Conservation (phyloP, 176 grass and related monocot species). For the Triticum urartu region DNA sequence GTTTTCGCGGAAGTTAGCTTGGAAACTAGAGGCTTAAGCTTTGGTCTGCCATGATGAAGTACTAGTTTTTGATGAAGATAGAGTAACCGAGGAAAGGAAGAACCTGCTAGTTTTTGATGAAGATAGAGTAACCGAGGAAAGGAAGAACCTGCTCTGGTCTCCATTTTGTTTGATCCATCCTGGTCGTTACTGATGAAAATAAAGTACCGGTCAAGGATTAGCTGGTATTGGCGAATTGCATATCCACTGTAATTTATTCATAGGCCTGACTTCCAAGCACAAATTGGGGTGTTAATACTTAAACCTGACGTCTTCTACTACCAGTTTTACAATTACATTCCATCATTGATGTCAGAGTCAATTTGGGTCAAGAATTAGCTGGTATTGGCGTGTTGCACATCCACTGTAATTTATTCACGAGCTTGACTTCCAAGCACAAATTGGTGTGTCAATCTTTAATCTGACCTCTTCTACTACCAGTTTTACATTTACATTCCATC, state of each 20-base stretch:
- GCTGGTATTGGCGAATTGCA: background rate
- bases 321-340: too few species aligned
- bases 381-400: background rate
- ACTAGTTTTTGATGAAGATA: too few species aligned
- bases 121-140: too few species aligned
- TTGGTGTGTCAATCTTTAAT: too few species aligned
- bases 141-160: too few species aligned
- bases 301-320: too few species aligned
- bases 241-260: background rate
- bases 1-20: background rate
- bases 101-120: too few species aligned
- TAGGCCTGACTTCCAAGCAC: background rate
- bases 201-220: background rate
- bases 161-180: background rate
- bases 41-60: background rate
- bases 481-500: background rate
- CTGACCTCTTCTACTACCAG: too few species aligned
- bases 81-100: too few species aligned
- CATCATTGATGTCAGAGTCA: too few species aligned
- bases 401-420: background rate
- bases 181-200: background rate
- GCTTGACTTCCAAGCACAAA: background rate
- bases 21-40: background rate
- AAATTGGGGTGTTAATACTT: too few species aligned
- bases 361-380: background rate